phyloP scores from a whole-genome alignment of 1,284 basidiomycete species.

The Sutorius eximius region DNA sequence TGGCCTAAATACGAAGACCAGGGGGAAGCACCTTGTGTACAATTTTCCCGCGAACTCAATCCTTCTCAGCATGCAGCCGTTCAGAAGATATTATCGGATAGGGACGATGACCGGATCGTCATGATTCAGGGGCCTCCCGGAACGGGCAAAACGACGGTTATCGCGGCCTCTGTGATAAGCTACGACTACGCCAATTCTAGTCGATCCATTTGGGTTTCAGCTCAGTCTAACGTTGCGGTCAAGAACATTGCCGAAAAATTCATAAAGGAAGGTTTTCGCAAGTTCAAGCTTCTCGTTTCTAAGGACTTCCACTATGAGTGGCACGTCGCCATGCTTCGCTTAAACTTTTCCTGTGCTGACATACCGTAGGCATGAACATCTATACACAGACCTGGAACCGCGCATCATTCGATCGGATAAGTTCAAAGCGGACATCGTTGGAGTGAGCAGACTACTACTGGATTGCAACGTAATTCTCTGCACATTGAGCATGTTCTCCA shows the following conservation, averaged over 20 bases:
- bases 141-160: conserved; percentile 40
- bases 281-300: conserved; percentile 47
- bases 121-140: conserved; percentile 61
- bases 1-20: conserved; percentile 13
- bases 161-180: conserved; percentile 49
- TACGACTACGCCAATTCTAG: conserved; percentile 23
- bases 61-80: conserved; percentile 42
- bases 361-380: conserved; percentile 66
- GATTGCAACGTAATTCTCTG: conserved; percentile 58
- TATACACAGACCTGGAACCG: conserved; percentile 47
- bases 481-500: conserved; percentile 47
- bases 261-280: conserved; percentile 31
- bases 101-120: conserved; percentile 44
- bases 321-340: conserved; percentile 38
- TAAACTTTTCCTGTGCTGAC: conserved; percentile 4
- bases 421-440: conserved; percentile 34
- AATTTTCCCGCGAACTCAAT: conserved; percentile 31
- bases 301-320: conserved; percentile 52
- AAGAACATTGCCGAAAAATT: conserved; percentile 56
- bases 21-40: conserved; percentile 1
- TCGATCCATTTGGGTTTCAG: conserved; percentile 61
- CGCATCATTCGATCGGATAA: conserved; percentile 53
- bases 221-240: conserved; percentile 64
- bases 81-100: conserved; percentile 35
- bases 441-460: conserved; percentile 30